phyloP scores from a whole-genome alignment of 345 rosid genomes.

The Brassica nigra region DNA sequence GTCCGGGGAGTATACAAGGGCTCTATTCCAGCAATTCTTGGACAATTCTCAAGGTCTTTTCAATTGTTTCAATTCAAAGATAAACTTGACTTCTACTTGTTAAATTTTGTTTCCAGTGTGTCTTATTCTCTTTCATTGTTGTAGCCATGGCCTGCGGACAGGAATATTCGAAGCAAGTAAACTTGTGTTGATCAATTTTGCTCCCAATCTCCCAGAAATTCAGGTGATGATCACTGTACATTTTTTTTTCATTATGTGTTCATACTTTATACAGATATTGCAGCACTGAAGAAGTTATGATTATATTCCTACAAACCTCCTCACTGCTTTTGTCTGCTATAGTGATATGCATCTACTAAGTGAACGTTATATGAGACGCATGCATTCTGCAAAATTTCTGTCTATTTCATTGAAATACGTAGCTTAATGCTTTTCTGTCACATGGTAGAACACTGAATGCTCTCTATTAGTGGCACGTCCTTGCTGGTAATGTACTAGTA shows the following conservation, averaged over 20 bases:
- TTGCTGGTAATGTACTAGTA: no score
- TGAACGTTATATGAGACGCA: no score
- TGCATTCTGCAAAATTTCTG: no score
- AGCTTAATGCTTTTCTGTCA: no score
- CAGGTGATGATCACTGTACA: constrained; percentile 56
- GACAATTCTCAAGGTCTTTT: constrained; percentile 92
- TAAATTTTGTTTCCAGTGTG: constrained; percentile 11
- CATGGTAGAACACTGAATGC: no score
- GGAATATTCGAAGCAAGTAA: constrained; percentile 94
- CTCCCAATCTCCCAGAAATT: constrained; percentile 84
- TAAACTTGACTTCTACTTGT: background rate
- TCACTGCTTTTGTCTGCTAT: no score
- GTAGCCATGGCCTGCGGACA: constrained; percentile 93
- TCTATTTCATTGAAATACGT: no score
- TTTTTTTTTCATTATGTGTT: background rate
- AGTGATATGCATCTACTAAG: no score
- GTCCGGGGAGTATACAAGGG: constrained; percentile 84
- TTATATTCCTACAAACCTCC: no score
- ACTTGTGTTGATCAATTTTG: constrained; percentile 78
- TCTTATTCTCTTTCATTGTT: constrained; percentile 27
- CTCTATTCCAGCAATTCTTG: constrained; percentile 93
- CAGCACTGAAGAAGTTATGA: no score
- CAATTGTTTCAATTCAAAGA: background rate
- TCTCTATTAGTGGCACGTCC: no score
- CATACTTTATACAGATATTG: no score